phyloP scores from a whole-genome alignment of 2,329 filamentous ascomycete genomes.

The Verticillium albo-atrum region DNA sequence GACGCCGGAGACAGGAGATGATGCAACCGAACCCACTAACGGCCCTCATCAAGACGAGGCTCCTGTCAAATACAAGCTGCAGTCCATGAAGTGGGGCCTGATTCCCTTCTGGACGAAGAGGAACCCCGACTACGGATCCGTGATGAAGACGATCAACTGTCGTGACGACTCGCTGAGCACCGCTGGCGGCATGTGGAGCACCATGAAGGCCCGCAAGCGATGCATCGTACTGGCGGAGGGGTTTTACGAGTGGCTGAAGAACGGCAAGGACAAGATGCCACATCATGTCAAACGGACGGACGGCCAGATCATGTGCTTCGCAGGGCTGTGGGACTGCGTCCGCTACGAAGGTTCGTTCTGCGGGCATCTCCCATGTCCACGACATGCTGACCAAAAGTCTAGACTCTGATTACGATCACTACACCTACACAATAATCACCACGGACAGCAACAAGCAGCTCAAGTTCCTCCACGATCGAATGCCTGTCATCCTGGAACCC shows the following conservation, averaged over 20 bases:
- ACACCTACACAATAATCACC: constrained; percentile 92
- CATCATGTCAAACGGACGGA: constrained; percentile 82
- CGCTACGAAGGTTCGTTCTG: constrained; percentile 62
- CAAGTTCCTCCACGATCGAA: constrained; percentile 84
- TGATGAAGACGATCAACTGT: constrained; percentile 92
- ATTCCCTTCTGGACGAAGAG: constrained; percentile 91
- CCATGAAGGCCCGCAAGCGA: constrained; percentile 84
- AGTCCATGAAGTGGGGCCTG: constrained; percentile 94
- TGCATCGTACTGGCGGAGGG: constrained; percentile 87
- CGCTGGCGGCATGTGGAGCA: constrained; percentile 81
- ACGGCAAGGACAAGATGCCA: constrained; percentile 75
- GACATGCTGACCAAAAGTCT: background rate
- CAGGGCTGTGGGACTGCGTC: constrained; percentile 88
- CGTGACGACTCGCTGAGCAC: constrained; percentile 79
- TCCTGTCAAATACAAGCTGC: constrained; percentile 67
- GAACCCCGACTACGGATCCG: constrained; percentile 68
- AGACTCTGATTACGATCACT: constrained; percentile 63
- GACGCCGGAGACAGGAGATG: constrained; percentile 6
- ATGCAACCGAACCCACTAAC: constrained; percentile 3
- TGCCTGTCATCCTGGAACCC: constrained; percentile 88
- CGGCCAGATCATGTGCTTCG: constrained; percentile 79
- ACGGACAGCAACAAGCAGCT: constrained; percentile 81
- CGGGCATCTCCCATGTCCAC: background rate
- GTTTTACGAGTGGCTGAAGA: constrained; percentile 95
- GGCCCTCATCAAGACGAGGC: no score